Conservation (phyloP, 768 basidiomycete species). For the Auricularia auricula-judae region DNA sequence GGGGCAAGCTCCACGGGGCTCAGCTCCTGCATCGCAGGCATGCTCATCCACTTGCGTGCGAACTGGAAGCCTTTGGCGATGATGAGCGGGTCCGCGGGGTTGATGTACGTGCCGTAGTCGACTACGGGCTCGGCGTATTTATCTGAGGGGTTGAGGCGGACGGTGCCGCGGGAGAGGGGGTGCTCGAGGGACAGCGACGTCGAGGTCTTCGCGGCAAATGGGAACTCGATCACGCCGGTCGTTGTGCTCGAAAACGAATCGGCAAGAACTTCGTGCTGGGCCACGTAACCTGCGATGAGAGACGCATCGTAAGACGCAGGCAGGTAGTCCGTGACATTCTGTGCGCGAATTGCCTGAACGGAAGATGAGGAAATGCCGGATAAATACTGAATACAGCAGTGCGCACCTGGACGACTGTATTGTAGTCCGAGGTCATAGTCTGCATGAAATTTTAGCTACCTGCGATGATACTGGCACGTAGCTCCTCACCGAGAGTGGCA, state of each 20-base stretch:
- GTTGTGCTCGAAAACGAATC: background rate
- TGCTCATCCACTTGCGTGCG: background rate
- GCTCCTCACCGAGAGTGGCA: background rate
- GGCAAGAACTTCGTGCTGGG: background rate
- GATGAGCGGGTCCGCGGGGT: background rate
- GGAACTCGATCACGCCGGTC: background rate
- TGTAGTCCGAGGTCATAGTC: background rate
- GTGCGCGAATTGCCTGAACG: background rate
- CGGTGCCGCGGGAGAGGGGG: constrained; percentile 6
- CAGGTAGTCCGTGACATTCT: background rate
- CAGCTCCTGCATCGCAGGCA: background rate
- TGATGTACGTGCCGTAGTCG: background rate
- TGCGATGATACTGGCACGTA: too few relatives aligned
- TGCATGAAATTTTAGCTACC: too few relatives aligned
- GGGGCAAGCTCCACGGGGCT: constrained; percentile 1
- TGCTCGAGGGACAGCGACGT: constrained; percentile 2
- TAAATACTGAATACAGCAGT: too few relatives aligned
- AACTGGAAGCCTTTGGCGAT: background rate
- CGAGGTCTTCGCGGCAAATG: background rate
- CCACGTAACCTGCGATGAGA: background rate
- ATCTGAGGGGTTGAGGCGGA: background rate
- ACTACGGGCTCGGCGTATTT: background rate
- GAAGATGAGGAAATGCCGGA: too few relatives aligned
- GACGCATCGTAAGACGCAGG: background rate
- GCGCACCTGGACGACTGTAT: background rate